Conservation (phyloP, 192 early-diverging fungal genomes). For the Powellomyces hirtus region DNA sequence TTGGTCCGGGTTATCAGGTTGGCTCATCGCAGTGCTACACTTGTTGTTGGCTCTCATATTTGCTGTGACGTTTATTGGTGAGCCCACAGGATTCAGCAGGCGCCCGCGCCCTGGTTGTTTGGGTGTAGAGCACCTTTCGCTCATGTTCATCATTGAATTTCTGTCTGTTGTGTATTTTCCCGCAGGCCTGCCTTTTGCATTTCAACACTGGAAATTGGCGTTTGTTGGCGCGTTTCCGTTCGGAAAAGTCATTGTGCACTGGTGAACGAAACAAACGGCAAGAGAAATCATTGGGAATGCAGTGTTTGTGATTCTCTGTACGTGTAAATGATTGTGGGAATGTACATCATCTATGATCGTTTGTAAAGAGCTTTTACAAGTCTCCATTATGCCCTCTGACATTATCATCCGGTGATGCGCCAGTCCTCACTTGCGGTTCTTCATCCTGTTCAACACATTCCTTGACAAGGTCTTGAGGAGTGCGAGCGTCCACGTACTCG, state of each 20-base stretch:
- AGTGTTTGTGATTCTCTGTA: no score
- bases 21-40: constrained; percentile 21
- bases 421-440: no score
- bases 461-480: background rate
- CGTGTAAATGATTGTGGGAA: no score
- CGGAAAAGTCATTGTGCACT: constrained; percentile 23
- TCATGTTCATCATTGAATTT: no score
- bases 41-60: constrained; percentile 18
- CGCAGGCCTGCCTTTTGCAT: constrained; percentile 16
- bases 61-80: constrained; percentile 22
- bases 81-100: background rate
- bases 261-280: no score
- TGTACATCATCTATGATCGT: no score
- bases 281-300: no score
- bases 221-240: constrained; percentile 22
- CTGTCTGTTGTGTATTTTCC: background rate
- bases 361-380: no score
- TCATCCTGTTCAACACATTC: background rate
- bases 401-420: no score
- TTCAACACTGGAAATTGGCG: constrained; percentile 20
- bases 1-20: background rate
- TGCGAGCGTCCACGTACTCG: background rate
- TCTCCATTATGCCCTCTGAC: no score
- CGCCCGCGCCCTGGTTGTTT: background rate
- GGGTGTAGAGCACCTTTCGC: no score